Percentiles rank a stretch among this genome's conserved stretches.
phyloP scores from a whole-genome alignment of 2,329 filamentous ascomycete species.

The Hypoxylon sp. region DNA sequence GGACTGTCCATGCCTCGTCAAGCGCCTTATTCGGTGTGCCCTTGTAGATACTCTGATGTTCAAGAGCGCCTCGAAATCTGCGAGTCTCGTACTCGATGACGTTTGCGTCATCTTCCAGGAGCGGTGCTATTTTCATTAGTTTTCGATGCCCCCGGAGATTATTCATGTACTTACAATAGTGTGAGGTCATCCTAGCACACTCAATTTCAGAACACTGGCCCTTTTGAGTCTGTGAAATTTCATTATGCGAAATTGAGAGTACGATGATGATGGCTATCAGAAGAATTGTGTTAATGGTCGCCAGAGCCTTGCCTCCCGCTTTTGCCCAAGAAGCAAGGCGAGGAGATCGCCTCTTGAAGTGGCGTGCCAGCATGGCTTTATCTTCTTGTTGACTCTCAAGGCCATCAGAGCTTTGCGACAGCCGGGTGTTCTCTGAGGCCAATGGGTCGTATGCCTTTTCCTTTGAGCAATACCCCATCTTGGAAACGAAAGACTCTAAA shows the following conservation, averaged over 20 bases:
- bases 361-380: constrained; percentile 11
- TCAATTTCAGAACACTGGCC: constrained; percentile 10
- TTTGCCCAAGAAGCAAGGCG: constrained; percentile 9
- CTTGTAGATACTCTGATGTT: constrained; percentile 18
- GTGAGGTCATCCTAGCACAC: constrained; percentile 19
- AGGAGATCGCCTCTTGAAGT: constrained; percentile 15
- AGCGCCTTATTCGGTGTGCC: constrained; percentile 23
- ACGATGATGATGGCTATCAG: constrained; percentile 7
- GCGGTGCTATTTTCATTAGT: constrained; percentile 2
- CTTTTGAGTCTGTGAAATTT: too few species aligned
- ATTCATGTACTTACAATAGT: constrained; percentile 13
- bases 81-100: constrained; percentile 22
- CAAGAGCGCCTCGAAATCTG: constrained; percentile 20
- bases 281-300: constrained; percentile 5
- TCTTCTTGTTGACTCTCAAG: constrained; percentile 18
- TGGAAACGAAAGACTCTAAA: neutral
- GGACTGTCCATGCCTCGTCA: constrained; percentile 18
- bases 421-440: constrained; percentile 13
- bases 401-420: constrained; percentile 20
- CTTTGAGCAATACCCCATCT: constrained; percentile 18
- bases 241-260: constrained; percentile 10
- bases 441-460: constrained; percentile 19
- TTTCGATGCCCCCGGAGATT: neutral
- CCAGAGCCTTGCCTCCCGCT: neutral
- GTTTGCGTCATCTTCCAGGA: constrained; percentile 14